Percentiles rank a stretch among this genome's conserved stretches.
phyloP scores from a whole-genome alignment of 139 green algal genomes.

The Tetradesmus obliquus region DNA sequence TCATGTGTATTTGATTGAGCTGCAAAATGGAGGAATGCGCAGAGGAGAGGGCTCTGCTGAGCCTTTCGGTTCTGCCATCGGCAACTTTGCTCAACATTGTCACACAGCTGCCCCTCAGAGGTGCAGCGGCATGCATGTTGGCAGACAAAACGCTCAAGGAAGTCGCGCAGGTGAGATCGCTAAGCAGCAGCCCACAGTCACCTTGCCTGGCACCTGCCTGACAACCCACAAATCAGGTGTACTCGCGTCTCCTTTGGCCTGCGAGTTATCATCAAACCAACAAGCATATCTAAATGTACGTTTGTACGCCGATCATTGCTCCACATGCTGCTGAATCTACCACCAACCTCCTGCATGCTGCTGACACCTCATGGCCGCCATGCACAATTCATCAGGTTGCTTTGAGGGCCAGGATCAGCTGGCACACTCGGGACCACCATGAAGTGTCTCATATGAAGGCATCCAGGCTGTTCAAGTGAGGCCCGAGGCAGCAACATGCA shows the following conservation, averaged over 20 bases:
- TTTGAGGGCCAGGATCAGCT: background rate
- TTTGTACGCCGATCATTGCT: background rate
- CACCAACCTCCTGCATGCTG: background rate
- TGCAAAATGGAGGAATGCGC: background rate
- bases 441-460: slow-evolving; percentile 46
- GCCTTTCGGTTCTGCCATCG: background rate
- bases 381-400: slow-evolving; percentile 4
- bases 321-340: background rate
- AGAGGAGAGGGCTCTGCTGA: background rate
- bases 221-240: slow-evolving; percentile 3
- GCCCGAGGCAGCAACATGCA: background rate
- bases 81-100: slow-evolving; percentile 5
- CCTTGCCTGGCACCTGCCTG: background rate
- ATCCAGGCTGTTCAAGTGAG: slow-evolving; percentile 37
- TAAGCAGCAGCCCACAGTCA: background rate
- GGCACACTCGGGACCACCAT: background rate
- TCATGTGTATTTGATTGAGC: too few relatives aligned
- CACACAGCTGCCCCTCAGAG: background rate
- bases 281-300: background rate
- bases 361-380: background rate
- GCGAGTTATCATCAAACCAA: background rate
- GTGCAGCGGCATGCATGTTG: background rate
- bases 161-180: background rate
- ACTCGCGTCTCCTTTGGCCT: background rate
- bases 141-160: background rate